Conservation (phyloP, 352 stramenopile genomes). For the Plasmopara muralis region DNA sequence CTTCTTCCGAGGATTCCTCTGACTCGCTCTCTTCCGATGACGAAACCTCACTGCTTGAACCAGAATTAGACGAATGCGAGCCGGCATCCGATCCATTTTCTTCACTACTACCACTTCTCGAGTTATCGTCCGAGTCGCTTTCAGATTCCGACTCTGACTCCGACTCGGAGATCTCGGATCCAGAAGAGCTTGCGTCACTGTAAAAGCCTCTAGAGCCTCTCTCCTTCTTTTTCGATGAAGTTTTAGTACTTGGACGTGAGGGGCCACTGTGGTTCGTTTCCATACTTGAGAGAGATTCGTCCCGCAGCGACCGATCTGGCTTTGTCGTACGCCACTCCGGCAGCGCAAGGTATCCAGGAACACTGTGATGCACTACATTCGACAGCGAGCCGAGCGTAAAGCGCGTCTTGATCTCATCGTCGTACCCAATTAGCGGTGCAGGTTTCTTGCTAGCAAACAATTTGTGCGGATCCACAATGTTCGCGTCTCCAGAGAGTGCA, state of each 20-base stretch:
- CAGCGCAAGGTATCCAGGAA: constrained; percentile 74
- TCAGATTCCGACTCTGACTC: constrained; percentile 28
- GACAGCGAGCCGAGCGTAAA: constrained; percentile 87
- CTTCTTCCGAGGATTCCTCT: constrained; percentile 46
- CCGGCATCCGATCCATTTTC: constrained; percentile 24
- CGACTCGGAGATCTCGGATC: constrained; percentile 29
- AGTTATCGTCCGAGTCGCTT: constrained; percentile 37
- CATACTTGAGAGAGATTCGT: constrained; percentile 48
- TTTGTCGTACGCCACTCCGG: constrained; percentile 66
- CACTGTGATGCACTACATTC: constrained; percentile 78
- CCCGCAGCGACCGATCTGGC: constrained; percentile 63
- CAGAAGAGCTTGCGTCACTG: constrained; percentile 54
- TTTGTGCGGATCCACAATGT: constrained; percentile 59
- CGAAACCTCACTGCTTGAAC: constrained; percentile 37
- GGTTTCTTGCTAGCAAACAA: constrained; percentile 79
- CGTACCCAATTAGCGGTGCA: constrained; percentile 60
- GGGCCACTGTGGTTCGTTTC: constrained; percentile 27
- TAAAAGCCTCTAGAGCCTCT: constrained; percentile 46
- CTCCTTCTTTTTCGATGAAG: constrained; percentile 33
- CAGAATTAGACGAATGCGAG: constrained; percentile 33
- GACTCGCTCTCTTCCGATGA: constrained; percentile 40
- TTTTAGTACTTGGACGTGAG: constrained; percentile 11
- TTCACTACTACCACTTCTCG: constrained; percentile 25
- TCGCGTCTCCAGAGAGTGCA: constrained; percentile 49
- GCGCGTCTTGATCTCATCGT: constrained; percentile 62